phyloP scores from a whole-genome alignment of 441 rosid genomes.

The Erodium trifolium region DNA sequence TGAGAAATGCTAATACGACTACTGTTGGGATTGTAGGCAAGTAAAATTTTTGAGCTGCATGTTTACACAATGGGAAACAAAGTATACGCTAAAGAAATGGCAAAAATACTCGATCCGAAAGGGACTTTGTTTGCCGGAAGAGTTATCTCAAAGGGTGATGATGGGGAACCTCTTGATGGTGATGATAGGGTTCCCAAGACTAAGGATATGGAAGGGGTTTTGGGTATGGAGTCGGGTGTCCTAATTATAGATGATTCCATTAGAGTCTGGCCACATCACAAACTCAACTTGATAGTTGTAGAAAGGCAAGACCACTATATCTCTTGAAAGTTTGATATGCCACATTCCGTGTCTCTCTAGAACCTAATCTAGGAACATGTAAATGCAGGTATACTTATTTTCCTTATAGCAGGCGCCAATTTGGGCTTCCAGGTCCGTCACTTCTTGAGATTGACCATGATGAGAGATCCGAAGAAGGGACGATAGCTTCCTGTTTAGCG shows the following conservation, averaged over 20 bases:
- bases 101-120: conserved; percentile 87
- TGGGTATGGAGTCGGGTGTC: conserved; percentile 96
- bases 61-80: conserved; percentile 99
- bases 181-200: conserved; percentile 90
- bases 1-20: background rate
- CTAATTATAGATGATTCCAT: conserved; percentile 94
- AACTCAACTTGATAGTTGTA: conserved; percentile 23
- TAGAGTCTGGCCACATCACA: conserved; percentile 95
- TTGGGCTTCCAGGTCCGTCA: conserved; percentile 50
- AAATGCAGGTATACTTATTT: conserved; percentile 69
- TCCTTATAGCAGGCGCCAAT: too few species aligned
- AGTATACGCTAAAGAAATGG: conserved; percentile 97
- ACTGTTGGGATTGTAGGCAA: conserved; percentile 48
- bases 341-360: background rate
- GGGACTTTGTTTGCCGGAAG: conserved; percentile 85
- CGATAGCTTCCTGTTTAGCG: conserved; percentile 84
- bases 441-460: conserved; percentile 97
- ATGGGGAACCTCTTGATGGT: conserved; percentile 67
- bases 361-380: conserved; percentile 9
- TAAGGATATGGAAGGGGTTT: conserved; percentile 97
- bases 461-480: conserved; percentile 95
- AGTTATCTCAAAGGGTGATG: conserved; percentile 95
- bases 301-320: conserved; percentile 45
- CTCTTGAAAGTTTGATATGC: background rate
- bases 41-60: conserved; percentile 82